Evolutionary conservation across 1,284 basidiomycete genomes (phyloP).

Genomic region (Ustilago sp.): DNA sequence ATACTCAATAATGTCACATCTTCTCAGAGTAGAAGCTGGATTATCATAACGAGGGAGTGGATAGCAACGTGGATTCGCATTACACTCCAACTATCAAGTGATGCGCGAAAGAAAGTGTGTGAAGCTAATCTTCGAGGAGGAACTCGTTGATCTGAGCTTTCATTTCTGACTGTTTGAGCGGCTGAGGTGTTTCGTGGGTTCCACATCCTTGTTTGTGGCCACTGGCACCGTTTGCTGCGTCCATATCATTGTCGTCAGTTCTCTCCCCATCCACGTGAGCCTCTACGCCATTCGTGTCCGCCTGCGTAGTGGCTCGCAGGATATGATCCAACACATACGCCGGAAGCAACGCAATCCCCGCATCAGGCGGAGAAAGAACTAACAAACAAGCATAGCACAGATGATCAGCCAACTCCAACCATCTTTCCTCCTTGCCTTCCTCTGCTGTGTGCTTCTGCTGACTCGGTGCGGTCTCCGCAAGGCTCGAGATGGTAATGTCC

Average conservation of each 20-base stretch:
- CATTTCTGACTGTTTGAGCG: slow-evolving; percentile 35
- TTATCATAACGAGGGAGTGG: not conserved
- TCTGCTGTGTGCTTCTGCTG: not conserved
- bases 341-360: slow-evolving; percentile 20
- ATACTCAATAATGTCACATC: slow-evolving; percentile 3
- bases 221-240: not conserved
- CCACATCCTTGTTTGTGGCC: slow-evolving; percentile 7
- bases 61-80: not conserved
- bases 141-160: slow-evolving; percentile 47
- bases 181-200: slow-evolving; percentile 19
- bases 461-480: slow-evolving; percentile 22
- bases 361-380: slow-evolving; percentile 18
- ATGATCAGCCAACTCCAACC: slow-evolving; percentile 29
- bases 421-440: not conserved
- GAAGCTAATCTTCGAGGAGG: slow-evolving; percentile 26
- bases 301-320: not conserved
- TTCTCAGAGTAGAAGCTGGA: not conserved
- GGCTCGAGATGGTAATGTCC: slow-evolving; percentile 53
- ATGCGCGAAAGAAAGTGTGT: not conserved
- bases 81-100: not conserved
- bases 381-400: slow-evolving; percentile 40
- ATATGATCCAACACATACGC: slow-evolving; percentile 20
- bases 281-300: not conserved
- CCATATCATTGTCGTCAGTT: slow-evolving; percentile 6
- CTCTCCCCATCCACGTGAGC: not conserved